These are phyloP conservation scores for Paraphoma sp. DNA, from an alignment of 2,329 filamentous ascomycete genomes.

Conservation along the genomic window DNA sequence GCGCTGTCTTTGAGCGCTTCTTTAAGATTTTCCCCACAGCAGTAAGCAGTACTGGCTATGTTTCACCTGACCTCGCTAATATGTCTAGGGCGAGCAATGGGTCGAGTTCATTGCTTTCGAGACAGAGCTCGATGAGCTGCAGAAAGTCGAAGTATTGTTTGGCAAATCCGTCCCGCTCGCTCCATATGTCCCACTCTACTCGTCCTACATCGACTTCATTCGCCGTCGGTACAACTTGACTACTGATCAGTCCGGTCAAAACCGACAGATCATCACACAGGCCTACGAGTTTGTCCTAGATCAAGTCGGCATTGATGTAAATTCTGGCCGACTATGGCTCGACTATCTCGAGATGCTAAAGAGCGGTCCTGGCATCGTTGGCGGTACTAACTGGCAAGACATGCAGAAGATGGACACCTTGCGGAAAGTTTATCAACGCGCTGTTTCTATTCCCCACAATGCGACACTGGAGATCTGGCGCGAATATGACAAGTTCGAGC, in stretches of 20 bases:
- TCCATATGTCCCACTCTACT: conserved; percentile 87
- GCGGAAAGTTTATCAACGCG: conserved; percentile 89
- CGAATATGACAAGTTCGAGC: conserved; percentile 96
- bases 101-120: conserved; percentile 89
- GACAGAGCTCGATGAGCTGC: conserved; percentile 82
- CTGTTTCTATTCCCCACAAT: conserved; percentile 84
- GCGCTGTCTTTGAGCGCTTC: conserved; percentile 84
- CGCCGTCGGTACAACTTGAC: conserved; percentile 87
- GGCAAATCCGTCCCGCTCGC: conserved; percentile 78
- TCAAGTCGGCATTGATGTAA: conserved; percentile 88
- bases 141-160: conserved; percentile 83
- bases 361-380: conserved; percentile 82
- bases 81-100: conserved; percentile 90
- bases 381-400: conserved; percentile 91
- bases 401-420: conserved; percentile 97
- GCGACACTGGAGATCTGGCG: conserved; percentile 90
- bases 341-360: conserved; percentile 96
- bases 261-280: conserved; percentile 79
- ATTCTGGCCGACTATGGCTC: conserved; percentile 87
- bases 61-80: conserved; percentile 17
- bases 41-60: conserved; percentile 65
- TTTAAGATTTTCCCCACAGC: conserved; percentile 86
- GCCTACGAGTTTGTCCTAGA: conserved; percentile 93
- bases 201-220: conserved; percentile 92
- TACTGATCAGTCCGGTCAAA: conserved; percentile 76